Percentiles rank a stretch among this genome's conserved stretches.
These are phyloP conservation scores for Aspergillus brasiliensis DNA, from an alignment of 2,329 filamentous ascomycete species.

Conservation along the genomic window DNA sequence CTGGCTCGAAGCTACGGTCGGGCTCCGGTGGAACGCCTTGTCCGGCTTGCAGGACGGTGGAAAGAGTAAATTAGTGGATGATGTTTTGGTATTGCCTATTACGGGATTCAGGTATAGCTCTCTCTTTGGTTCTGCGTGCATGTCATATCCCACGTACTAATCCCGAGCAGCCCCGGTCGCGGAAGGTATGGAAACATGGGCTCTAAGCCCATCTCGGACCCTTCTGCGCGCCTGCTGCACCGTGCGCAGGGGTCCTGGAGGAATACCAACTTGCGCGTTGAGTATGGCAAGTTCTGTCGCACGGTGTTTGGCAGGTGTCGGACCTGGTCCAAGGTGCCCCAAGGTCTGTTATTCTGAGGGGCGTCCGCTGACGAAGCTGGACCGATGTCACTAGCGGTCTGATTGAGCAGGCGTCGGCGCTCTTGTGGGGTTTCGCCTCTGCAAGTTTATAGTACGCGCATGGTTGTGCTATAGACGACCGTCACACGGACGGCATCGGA, in stretches of 20 bases:
- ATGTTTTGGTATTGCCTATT: constrained; percentile 37
- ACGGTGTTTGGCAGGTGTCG: constrained; percentile 34
- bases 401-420: background rate
- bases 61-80: constrained; percentile 31
- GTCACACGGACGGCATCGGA: background rate
- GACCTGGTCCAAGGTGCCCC: constrained; percentile 30
- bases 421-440: background rate
- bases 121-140: no score
- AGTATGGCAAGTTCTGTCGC: constrained; percentile 36
- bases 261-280: constrained; percentile 27
- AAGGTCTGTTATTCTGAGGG: background rate
- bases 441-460: background rate
- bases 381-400: no score
- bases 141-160: background rate
- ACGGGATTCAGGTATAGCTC: constrained; percentile 35
- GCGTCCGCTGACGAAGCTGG: no score
- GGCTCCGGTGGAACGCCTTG: constrained; percentile 35
- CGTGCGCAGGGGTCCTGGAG: constrained; percentile 36
- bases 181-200: constrained; percentile 35
- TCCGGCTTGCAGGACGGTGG: constrained; percentile 33
- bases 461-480: background rate
- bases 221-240: constrained; percentile 32
- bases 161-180: constrained; percentile 27
- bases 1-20: constrained; percentile 25
- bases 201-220: constrained; percentile 32